phyloP scores from a whole-genome alignment of 139 green algal genomes.

The Closterium sp. region DNA sequence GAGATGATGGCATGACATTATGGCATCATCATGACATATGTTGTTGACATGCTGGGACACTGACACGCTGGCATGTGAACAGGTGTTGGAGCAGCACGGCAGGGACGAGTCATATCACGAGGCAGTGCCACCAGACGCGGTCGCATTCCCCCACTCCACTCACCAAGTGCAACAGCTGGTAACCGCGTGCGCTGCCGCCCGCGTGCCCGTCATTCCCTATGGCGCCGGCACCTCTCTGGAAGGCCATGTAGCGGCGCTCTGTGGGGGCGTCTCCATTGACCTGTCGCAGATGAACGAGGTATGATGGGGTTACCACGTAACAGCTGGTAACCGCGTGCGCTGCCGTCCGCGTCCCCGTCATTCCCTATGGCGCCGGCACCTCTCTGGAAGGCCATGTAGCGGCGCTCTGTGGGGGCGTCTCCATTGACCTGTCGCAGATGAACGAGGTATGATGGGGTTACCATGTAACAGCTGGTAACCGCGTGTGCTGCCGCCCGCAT shows the following conservation, averaged over 20 bases:
- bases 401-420: conserved; percentile 62
- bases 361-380: conserved; percentile 68
- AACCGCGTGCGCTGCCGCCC: conserved; percentile 39
- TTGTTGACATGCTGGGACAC: no score
- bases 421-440: conserved; percentile 54
- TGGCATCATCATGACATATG: no score
- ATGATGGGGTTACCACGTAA: no score
- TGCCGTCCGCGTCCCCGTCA: conserved; percentile 48
- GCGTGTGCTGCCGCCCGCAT: no score
- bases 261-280: no score
- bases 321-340: conserved; percentile 55
- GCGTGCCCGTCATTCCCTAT: conserved; percentile 53
- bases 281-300: no score
- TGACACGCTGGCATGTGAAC: background rate
- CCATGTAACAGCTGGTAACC: no score
- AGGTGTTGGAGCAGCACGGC: conserved; percentile 5
- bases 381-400: conserved; percentile 68
- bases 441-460: background rate
- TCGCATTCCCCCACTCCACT: conserved; percentile 21
- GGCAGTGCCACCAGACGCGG: background rate
- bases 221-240: no score
- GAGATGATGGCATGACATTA: no score
- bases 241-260: no score
- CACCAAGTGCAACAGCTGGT: conserved; percentile 57
- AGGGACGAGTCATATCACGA: background rate